These are phyloP conservation scores for Bryum argenteum DNA, from an alignment of 225 moss, liverwort and hornwort genomes.

Conservation along the genomic window DNA sequence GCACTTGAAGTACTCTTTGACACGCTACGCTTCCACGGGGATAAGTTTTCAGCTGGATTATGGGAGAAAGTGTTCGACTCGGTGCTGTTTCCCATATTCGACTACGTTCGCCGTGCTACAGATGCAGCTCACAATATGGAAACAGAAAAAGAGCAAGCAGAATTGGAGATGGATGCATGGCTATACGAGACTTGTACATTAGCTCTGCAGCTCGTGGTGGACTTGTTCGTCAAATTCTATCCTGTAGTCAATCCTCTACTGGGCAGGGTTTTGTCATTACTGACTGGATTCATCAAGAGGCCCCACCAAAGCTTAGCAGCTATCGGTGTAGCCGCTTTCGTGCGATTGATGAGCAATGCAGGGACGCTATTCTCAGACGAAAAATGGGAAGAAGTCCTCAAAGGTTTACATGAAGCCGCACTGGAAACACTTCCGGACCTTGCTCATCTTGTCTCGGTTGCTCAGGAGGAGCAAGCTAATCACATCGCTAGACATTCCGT, in stretches of 20 bases:
- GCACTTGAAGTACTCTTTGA: conserved; percentile 98
- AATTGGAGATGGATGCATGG: conserved; percentile 99
- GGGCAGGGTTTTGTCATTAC: conserved; percentile 79
- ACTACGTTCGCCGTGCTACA: conserved; percentile 94
- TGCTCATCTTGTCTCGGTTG: conserved; percentile 73
- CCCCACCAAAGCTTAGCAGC: conserved; percentile 98
- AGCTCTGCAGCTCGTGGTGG: conserved; percentile 96
- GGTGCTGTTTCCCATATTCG: conserved; percentile 98
- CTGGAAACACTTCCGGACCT: conserved; percentile 87
- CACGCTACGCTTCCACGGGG: conserved; percentile 94
- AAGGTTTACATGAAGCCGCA: conserved; percentile 77
- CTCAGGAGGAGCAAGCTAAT: conserved; percentile 61
- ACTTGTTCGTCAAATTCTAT: conserved; percentile 98
- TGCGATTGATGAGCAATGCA: conserved; percentile 89
- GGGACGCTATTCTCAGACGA: conserved; percentile 86
- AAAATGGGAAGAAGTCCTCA: conserved; percentile 89
- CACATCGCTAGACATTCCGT: conserved; percentile 39
- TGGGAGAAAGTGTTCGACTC: conserved; percentile 99
- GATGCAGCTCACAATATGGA: conserved; percentile 76
- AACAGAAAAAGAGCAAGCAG: conserved; percentile 89
- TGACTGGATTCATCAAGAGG: conserved; percentile 92
- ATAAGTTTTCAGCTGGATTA: conserved; percentile 96
- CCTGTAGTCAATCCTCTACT: conserved; percentile 88
- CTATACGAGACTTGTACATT: conserved; percentile 97
- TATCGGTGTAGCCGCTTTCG: conserved; percentile 98